Evolutionary conservation across 148 eudicot genomes (phyloP), one percentile per base, ranked within the genome.

Genomic region (Linanthus parryae): DNA sequence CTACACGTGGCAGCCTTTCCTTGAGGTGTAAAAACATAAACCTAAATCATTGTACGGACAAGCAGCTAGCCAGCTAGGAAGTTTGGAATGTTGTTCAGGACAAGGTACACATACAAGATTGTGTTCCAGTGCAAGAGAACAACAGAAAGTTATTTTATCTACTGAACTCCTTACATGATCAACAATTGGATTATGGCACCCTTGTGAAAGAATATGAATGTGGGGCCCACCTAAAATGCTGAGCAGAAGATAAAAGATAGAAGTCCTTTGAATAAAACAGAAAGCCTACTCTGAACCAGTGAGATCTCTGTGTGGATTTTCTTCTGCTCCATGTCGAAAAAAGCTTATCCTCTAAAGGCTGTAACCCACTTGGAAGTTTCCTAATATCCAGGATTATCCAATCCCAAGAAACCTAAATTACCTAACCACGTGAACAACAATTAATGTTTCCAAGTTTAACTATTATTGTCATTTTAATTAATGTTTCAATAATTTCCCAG

Each of bases 1-100:
- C n/a, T n/a, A n/a, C n/a, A n/a, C n/a, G n/a, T n/a, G n/a, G n/a
- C n/a, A n/a, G n/a, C n/a, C n/a, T n/a, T n/a, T n/a, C n/a, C n/a
- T n/a, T n/a, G n/a, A n/a, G n/a, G n/a, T n/a, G n/a, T n/a, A n/a
- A 34, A 40, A 20, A 64, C 44, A 46, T 31, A 63, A 33, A 53
- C 62, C 58, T 44, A 56, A 58, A 69, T 81, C 61, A 76, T 70
- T 70, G 79, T 73, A 73, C 69, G 72, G 72, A 62, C 60, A 37
- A n/a, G n/a, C 59, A 50, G 50, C 43, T 61, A 39, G 62, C 65
- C 80, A 77, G 75, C 75, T 62, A 65, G 50, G 55, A 45, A 44
- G 38, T 19, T 69, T 71, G 72, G 75, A 68, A 66, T 58, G 57
- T 77, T 62, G 80, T 63, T 74, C 27, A 72, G 76, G 66, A 74